These are phyloP conservation scores for Glebionis coronaria DNA, from an alignment of 129 eudicot genomes.

Conservation along the genomic window DNA sequence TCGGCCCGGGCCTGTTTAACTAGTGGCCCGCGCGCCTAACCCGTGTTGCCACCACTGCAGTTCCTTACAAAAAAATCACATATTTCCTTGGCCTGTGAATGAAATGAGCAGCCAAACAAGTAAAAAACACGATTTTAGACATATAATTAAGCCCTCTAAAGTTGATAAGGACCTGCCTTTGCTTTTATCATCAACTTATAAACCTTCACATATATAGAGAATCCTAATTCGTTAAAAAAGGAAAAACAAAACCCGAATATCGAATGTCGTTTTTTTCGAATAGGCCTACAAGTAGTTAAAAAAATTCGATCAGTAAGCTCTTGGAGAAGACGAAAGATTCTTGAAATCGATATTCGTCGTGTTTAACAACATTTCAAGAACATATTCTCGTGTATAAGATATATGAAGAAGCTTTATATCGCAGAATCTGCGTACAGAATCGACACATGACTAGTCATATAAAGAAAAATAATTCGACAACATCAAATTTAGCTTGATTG, in stretches of 20 bases:
- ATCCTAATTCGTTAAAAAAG: background rate
- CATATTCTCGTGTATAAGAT: conserved; percentile 24
- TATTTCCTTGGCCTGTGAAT: too few species aligned
- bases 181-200: background rate
- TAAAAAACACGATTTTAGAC: too few species aligned
- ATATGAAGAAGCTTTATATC: conserved; percentile 19
- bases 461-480: conserved; percentile 24
- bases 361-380: conserved; percentile 23
- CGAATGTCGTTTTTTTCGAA: conserved; percentile 13
- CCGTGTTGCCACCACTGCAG: too few species aligned
- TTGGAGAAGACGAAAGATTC: conserved; percentile 24
- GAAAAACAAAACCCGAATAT: conserved; percentile 5
- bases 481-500: conserved; percentile 16
- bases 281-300: conserved; percentile 13
- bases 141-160: background rate
- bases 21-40: too few species aligned
- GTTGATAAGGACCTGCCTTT: background rate
- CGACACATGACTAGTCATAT: too few species aligned
- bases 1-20: too few species aligned
- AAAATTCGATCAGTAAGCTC: conserved; percentile 21
- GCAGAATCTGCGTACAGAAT: conserved; percentile 31
- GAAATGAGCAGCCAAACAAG: too few species aligned
- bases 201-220: background rate
- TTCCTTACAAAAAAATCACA: too few species aligned
- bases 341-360: conserved; percentile 27